Percentiles rank a stretch among this genome's conserved stretches.
phyloP scores from a whole-genome alignment of 2,329 filamentous ascomycete species.

The Pestalotiopsis sp. region DNA sequence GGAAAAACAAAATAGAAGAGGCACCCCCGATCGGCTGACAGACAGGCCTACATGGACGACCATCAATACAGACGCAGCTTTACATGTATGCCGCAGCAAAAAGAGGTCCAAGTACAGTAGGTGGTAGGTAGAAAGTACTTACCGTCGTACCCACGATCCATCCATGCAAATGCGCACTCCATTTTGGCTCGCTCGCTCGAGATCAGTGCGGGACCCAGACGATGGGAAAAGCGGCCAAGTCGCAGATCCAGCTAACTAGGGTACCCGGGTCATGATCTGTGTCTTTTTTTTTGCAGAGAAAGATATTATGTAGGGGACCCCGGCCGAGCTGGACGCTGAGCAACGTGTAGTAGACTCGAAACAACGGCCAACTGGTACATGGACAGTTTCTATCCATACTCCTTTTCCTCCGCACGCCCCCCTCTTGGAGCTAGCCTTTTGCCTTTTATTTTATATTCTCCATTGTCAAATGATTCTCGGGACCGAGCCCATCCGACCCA shows the following conservation, averaged over 20 bases:
- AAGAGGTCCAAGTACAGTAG: no score
- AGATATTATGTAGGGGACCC: not conserved
- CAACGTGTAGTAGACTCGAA: constrained; percentile 10
- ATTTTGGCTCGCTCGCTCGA: not conserved
- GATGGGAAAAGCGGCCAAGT: not conserved
- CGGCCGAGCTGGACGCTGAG: not conserved
- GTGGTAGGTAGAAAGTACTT: not conserved
- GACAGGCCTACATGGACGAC: no score
- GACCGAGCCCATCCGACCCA: no score
- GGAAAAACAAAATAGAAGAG: no score
- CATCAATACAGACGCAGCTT: no score
- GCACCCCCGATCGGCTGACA: no score
- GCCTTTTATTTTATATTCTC: not conserved
- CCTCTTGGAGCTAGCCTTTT: not conserved
- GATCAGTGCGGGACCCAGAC: not conserved
- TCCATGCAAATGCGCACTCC: not conserved
- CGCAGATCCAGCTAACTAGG: constrained; percentile 6
- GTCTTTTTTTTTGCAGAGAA: not conserved
- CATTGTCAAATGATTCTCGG: no score
- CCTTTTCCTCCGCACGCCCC: constrained; percentile 3
- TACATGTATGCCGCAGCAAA: no score
- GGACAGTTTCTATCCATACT: not conserved
- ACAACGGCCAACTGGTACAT: not conserved
- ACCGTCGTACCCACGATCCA: not conserved
- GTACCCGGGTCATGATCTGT: not conserved